phyloP scores from a whole-genome alignment of 345 rosid species.

The Populus pruinosa region DNA sequence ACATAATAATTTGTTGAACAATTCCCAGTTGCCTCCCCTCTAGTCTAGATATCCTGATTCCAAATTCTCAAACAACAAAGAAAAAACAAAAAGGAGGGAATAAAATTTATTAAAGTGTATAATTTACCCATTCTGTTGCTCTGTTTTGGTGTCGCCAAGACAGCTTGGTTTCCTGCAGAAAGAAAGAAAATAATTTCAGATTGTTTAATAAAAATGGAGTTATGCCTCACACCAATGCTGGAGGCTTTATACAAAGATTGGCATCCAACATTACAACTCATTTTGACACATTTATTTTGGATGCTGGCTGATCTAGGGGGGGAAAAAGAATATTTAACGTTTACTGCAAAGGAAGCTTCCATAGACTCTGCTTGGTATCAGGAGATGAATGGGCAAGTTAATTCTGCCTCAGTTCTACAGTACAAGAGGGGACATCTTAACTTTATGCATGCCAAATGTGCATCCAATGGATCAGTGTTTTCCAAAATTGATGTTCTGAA shows the following conservation, averaged over 20 bases:
- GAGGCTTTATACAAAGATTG: neutral
- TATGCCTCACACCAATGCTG: too few relatives aligned
- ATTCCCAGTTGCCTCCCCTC: neutral
- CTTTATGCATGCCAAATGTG: neutral
- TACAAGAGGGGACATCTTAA: neutral
- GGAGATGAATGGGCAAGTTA: neutral
- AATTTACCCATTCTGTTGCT: constrained; percentile 11
- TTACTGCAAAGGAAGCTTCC: neutral
- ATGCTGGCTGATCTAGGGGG: neutral
- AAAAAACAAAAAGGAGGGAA: neutral
- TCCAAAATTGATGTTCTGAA: neutral
- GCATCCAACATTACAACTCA: neutral
- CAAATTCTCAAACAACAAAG: too few relatives aligned
- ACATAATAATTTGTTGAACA: neutral
- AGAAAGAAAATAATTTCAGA: neutral
- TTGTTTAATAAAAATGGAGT: too few relatives aligned
- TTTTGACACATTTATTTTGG: neutral
- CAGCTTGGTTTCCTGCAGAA: constrained; percentile 14
- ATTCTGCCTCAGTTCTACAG: neutral
- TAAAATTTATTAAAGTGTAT: neutral
- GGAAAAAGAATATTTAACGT: neutral
- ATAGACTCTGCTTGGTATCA: neutral
- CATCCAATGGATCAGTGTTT: neutral
- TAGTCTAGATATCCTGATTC: neutral
- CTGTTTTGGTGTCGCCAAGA: constrained; percentile 1